Base-by-base conservation (phyloP, 2,329 filamentous ascomycete genomes). In the Akanthomyces uredinophilus region DNA sequence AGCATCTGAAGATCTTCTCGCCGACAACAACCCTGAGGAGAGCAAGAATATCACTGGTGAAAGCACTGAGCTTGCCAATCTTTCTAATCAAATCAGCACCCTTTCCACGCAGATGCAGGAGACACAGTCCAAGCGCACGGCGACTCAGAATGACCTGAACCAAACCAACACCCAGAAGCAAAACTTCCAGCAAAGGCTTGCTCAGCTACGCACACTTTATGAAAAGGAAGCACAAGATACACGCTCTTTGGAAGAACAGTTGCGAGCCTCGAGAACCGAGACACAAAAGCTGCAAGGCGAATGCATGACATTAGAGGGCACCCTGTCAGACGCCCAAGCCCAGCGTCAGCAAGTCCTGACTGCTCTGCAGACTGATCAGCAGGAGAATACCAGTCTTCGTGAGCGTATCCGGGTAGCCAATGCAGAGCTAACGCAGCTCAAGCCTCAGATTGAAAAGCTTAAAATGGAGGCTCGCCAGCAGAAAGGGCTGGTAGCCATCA, bases 401-500 rank as follows among this genome's bases (percentile, higher is more conserved):
- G 92, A 97, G 71, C 90, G 89, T 64, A 96, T 99, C 67, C 86
- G 89, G 37, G 83, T 87, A 58, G 83, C 92, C 47, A 99, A 96
- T 70, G 82, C 85, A 14, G 92, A 96, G 74, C 88, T 96, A 68
- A 83, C 86, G 20, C 88, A 92, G 74, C 79, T 98, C 46, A 96
- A 92, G 74, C 92, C 93, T 37, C 88, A 94, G 67, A 86, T 99
- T 58, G 95, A 99, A 73, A 98, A 97, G 79, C 83, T 96, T 69
- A 92, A 90, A 73, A 91, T 89, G 14, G 92, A 97, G 68, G 92
- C 92, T 29, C 87, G 95, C 47, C 95, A 98, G 74, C 93, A 98
- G 72, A 98, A 96, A 78, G 95, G 95, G 20, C 82, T 98, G 66
- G 94, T 96, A 35, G 93, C 95, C 49, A 99, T 99, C 78, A 97